Base-by-base conservation (phyloP, 1,284 basidiomycete genomes). In the Retiboletus fuscus region DNA sequence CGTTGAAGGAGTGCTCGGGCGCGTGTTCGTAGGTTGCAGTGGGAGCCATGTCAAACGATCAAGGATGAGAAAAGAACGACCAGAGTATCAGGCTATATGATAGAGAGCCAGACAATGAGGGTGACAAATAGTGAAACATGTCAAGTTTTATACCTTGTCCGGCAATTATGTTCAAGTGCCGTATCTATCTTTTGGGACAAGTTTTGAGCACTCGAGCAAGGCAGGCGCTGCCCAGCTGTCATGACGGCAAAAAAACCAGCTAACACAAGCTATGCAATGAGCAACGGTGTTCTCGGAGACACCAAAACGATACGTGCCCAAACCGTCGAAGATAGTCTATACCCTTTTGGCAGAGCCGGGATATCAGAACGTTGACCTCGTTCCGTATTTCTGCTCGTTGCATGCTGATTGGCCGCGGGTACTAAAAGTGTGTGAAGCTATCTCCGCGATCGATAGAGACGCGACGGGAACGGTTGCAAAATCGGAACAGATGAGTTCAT, bases 401-500 rank as follows among this genome's bases (percentile, higher is more conserved):
- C 15, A 61, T 53, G 61, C 44, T 16, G 18, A 67, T 68, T 43
- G 8, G 39, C 76, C 69, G 70, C 71, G 65, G 71, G 66, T 34
- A 71, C 60, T 57, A 26, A 66, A 68, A 63, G 24, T 30, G 24
- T 39, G 53, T 30, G 58, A 66, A 62, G 44, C 57, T 30, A 22
- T 72, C 64, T 46, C 60, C 61, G 67, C 28, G 57, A 79, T 58
- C n/a, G 43, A 64, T 39, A 57, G 24, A 60, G 34, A 57, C 30
- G 73, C 77, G 76, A 80, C 74, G 78, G 76, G 77, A 43, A 63
- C 77, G 79, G 79, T 69, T 43, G 46, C 61, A 47, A 69, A 57
- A 73, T 51, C 57, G 43, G 66, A 46, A 61, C 53, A 64, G 44
- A 53, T 43, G 43, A 34, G 60, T 64, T 66, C 69, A 67, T 44